Evolutionary conservation across 768 basidiomycete genomes (phyloP).

Genomic region (Pilatotrama ljubarskyi): DNA sequence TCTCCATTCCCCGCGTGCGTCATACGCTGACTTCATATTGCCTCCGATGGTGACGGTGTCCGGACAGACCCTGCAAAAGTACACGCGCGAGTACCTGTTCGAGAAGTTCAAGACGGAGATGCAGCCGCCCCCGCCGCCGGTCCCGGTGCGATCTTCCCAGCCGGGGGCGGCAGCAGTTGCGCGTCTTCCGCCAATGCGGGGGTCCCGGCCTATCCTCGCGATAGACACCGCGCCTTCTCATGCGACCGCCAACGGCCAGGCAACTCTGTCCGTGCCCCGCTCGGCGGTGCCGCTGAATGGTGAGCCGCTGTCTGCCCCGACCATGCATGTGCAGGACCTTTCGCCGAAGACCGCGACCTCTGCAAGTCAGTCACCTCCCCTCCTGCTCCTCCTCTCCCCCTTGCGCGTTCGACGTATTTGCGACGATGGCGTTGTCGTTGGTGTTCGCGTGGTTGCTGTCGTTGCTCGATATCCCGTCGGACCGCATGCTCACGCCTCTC

Average conservation of each 20-base stretch:
- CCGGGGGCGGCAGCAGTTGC: constrained; percentile 19
- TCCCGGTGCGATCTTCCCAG: constrained; percentile 25
- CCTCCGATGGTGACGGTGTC: background rate
- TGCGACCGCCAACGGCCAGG: constrained; percentile 44
- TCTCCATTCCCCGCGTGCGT: constrained; percentile 3
- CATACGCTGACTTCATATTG: constrained; percentile 4
- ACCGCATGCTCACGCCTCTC: constrained; percentile 25
- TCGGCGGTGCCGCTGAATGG: constrained; percentile 31
- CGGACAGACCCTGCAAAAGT: constrained; percentile 75
- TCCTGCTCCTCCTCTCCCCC: constrained; percentile 5
- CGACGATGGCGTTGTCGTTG: constrained; percentile 1
- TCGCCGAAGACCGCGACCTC: constrained; percentile 35
- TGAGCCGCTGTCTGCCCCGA: constrained; percentile 17
- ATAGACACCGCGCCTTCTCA: constrained; percentile 60
- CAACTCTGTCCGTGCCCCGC: constrained; percentile 36
- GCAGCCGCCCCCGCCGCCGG: constrained; percentile 21
- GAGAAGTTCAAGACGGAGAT: constrained; percentile 56
- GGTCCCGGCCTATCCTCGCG: constrained; percentile 56
- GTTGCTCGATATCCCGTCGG: background rate
- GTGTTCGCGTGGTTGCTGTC: constrained; percentile 5
- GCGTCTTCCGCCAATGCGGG: constrained; percentile 34
- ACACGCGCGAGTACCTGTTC: constrained; percentile 80
- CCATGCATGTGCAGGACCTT: constrained; percentile 21
- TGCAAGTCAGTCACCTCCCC: constrained; percentile 40
- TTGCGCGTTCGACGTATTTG: background rate